A percentile compares a stretch with the other conserved stretches of the same genome.
These are phyloP conservation scores for Starmerella vitae DNA, from an alignment of 805 yeast genomes.

Conservation along the genomic window DNA sequence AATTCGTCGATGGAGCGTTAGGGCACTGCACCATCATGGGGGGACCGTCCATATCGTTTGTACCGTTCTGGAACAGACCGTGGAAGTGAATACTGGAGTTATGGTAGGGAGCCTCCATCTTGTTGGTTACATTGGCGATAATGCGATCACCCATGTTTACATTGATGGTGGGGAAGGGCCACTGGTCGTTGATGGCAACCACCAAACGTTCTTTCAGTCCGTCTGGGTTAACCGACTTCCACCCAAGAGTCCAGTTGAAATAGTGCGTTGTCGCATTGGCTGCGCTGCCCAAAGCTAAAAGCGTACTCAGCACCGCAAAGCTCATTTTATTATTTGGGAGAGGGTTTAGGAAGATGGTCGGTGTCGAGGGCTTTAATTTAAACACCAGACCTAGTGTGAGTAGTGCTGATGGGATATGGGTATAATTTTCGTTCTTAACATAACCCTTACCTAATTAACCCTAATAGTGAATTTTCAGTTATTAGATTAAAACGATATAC, in stretches of 20 bases:
- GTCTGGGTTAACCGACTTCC: constrained; percentile 39
- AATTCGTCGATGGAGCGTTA: constrained; percentile 60
- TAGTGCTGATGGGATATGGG: no score
- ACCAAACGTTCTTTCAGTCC: constrained; percentile 39
- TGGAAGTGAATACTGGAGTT: constrained; percentile 85
- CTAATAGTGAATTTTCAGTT: no score
- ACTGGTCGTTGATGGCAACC: constrained; percentile 50
- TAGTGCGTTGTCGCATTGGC: constrained; percentile 14
- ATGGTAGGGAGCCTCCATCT: constrained; percentile 39
- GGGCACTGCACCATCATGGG: constrained; percentile 84
- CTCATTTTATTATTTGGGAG: no score
- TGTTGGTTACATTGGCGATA: constrained; percentile 59
- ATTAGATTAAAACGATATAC: no score
- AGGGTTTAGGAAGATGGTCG: no score
- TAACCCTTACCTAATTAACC: no score
- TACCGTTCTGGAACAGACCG: constrained; percentile 72
- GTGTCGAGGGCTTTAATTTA: no score
- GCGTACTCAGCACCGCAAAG: constrained; percentile 2
- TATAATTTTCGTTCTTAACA: no score
- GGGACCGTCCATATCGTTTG: constrained; percentile 82
- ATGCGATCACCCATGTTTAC: constrained; percentile 73
- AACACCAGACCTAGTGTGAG: no score
- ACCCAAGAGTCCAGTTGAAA: constrained; percentile 28
- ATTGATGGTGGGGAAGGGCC: constrained; percentile 80
- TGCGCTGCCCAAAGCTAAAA: constrained; percentile 10